Evolutionary conservation across 2,329 filamentous ascomycete species (phyloP), one percentile per base, ranked within the genome.

Genomic region (Colletotrichum endophyticum): DNA sequence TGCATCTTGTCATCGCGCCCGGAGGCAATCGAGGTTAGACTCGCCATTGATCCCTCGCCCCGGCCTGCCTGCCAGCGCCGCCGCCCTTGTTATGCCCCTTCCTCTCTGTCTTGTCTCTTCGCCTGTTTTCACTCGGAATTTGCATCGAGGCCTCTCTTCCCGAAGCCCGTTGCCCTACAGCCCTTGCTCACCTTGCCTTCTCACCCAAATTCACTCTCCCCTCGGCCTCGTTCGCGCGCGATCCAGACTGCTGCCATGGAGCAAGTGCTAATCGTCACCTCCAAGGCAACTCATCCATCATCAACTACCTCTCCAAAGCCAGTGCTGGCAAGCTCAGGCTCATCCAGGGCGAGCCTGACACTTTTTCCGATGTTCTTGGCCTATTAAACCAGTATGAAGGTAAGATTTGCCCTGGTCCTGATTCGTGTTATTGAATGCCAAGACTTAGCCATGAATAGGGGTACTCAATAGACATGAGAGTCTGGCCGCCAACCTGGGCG

Each of bases 381-480:
- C 89, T 96, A 77, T 91, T 98, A 75, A 90, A 91, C 81, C 93
- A 96, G 80, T 98, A 98, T 84, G 95, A 96, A 86, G 89, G 90
- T 91, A 82, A 75, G 82, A 71, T 4, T 36, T 61, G 39, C 70
- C 30, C 30, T 64, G 49, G 25, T 64, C 67, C 67, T 22, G 49
- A 68, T 69, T 69, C 36, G 34, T 66, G 56, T 27, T 56, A 39
- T 53, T 72, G 25, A 74, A 66, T n/a, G 22, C 49, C 70, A 73
- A 61, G 64, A 63, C 62, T 66, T 22, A 72, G 63, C 19, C 15
- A 15, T 56, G 11, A 22, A 66, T 66, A 90, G 95, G 93, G 78
- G 95, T 97, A 19, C 88, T 98, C 69, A 94, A 95, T 81, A 92
- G 95, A 72, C 95, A 96, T 83, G 95, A 98, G 86, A 96, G 94